Evolutionary conservation across 306 rosid genomes (phyloP).

Genomic region (Cucumis hystrix): DNA sequence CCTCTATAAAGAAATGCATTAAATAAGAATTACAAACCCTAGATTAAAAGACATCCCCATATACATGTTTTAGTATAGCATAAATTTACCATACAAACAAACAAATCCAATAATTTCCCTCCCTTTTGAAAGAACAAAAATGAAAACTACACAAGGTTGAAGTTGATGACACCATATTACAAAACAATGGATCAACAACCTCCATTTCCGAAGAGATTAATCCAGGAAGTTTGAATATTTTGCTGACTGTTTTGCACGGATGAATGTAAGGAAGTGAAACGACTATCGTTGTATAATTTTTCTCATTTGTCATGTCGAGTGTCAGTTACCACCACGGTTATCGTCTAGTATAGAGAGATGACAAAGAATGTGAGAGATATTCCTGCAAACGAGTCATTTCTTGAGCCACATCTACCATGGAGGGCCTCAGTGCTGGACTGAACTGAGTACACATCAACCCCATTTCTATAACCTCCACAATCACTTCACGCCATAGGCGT

Average conservation of each 20-base stretch:
- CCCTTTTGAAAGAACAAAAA: too few relatives aligned
- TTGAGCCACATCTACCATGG: constrained; percentile 63
- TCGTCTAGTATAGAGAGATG: not conserved
- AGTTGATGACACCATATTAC: not conserved
- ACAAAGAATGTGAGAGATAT: constrained; percentile 33
- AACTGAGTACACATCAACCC: constrained; percentile 75
- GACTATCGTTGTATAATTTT: too few relatives aligned
- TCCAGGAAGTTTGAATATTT: too few relatives aligned
- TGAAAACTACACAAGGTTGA: not conserved
- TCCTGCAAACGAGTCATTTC: constrained; percentile 67
- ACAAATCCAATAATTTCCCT: not conserved
- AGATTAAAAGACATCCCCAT: not conserved
- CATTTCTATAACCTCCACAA: constrained; percentile 58
- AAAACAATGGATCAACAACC: not conserved
- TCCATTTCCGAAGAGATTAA: too few relatives aligned
- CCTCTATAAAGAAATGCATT: not conserved
- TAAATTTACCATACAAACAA: not conserved
- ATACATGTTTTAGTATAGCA: not conserved
- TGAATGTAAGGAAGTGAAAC: too few relatives aligned
- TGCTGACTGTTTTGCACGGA: too few relatives aligned
- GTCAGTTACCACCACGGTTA: too few relatives aligned
- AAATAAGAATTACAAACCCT: not conserved
- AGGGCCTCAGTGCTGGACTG: constrained; percentile 66
- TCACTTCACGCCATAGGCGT: constrained; percentile 30
- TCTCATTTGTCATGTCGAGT: too few relatives aligned